These are phyloP conservation scores for Cyclocybe aegerita DNA, from an alignment of 768 basidiomycete genomes.

Conservation along the genomic window DNA sequence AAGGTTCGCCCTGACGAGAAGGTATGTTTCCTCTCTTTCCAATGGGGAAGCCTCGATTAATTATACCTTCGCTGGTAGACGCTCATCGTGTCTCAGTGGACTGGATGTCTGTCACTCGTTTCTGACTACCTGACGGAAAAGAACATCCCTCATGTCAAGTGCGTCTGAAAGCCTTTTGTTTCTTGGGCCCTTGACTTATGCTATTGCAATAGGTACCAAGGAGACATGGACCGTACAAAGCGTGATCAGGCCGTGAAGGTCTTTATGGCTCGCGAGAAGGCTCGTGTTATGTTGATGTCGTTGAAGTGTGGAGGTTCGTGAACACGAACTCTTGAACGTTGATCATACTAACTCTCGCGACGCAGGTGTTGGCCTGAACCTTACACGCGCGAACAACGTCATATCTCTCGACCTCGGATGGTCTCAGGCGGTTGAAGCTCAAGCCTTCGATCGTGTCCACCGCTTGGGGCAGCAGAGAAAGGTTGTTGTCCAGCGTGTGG, in stretches of 20 bases:
- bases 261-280: constrained; percentile 62
- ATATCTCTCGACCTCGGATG: constrained; percentile 64
- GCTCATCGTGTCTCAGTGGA: constrained; percentile 74
- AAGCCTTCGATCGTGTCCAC: constrained; percentile 62
- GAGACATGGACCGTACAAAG: constrained; percentile 52
- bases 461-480: constrained; percentile 53
- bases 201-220: constrained; percentile 49
- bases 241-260: constrained; percentile 54
- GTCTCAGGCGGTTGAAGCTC: constrained; percentile 62
- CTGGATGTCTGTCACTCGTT: constrained; percentile 60
- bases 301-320: constrained; percentile 57
- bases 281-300: constrained; percentile 60
- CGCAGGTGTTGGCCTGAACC: constrained; percentile 51
- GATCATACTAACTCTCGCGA: not conserved
- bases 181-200: not conserved
- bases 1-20: constrained; percentile 58
- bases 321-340: not conserved
- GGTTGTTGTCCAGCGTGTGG: constrained; percentile 55
- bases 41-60: not conserved
- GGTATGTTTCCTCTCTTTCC: constrained; percentile 27
- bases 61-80: constrained; percentile 32
- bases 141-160: constrained; percentile 56
- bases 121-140: constrained; percentile 58
- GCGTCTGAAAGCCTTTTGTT: constrained; percentile 9
- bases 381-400: constrained; percentile 64